Conservation (phyloP, 2,329 filamentous ascomycete species). For the Chaetomiaceae sp. region DNA sequence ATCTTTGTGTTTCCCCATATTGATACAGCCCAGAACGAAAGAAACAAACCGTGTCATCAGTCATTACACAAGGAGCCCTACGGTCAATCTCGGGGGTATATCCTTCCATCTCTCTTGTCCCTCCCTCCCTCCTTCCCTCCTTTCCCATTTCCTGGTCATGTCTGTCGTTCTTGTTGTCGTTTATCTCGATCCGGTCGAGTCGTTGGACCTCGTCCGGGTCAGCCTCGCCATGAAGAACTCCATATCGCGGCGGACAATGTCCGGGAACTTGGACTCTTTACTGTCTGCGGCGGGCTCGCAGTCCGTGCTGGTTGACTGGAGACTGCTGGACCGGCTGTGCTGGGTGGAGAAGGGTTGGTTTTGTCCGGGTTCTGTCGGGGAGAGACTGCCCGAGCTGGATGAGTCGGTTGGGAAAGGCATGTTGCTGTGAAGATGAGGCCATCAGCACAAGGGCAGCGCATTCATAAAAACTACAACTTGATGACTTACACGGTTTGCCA, state of each 20-base stretch:
- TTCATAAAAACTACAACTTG: too few species aligned
- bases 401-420: background rate
- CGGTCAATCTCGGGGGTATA: background rate
- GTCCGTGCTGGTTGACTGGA: slow-evolving; percentile 12
- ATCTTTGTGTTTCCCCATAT: background rate
- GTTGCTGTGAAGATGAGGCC: background rate
- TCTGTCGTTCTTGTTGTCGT: background rate
- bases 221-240: slow-evolving; percentile 23
- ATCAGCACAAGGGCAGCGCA: background rate
- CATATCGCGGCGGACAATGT: slow-evolving; percentile 17
- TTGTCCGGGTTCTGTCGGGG: background rate
- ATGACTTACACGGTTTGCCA: background rate
- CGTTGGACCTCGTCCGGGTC: slow-evolving; percentile 8
- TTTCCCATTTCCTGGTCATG: background rate
- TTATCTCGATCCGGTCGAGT: slow-evolving; percentile 2
- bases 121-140: background rate
- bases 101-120: background rate
- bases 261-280: slow-evolving; percentile 5
- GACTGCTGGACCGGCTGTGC: slow-evolving; percentile 18
- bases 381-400: background rate
- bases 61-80: background rate
- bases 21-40: background rate
- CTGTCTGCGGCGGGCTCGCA: background rate
- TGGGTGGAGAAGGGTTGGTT: background rate
- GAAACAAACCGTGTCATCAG: background rate